Conservation (phyloP, 176 grass and related monocot species). For the Triticum timopheevii region DNA sequence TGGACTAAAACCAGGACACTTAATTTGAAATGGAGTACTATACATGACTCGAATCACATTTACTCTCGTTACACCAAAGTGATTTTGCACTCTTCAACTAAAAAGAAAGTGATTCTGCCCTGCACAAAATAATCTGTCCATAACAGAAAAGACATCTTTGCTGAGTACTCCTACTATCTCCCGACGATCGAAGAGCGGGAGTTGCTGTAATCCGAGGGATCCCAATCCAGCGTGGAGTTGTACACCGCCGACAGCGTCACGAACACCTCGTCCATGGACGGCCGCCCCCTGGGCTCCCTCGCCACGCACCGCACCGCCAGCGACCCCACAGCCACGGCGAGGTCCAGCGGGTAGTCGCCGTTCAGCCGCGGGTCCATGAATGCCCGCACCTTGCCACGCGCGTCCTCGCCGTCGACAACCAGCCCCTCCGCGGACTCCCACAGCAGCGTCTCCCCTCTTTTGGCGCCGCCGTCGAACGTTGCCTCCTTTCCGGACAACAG, state of each 20-base stretch:
- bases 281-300: constrained; percentile 43
- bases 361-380: constrained; percentile 60
- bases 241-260: constrained; percentile 55
- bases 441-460: constrained; percentile 33
- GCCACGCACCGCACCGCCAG: constrained; percentile 70
- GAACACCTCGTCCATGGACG: constrained; percentile 50
- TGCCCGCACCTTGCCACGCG: constrained; percentile 38
- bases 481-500: constrained; percentile 80
- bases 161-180: constrained; percentile 19
- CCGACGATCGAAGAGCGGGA: constrained; percentile 47
- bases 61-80: no score
- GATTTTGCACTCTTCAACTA: no score
- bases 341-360: constrained; percentile 63
- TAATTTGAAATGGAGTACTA: no score
- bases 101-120: no score
- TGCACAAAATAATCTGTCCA: not conserved
- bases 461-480: constrained; percentile 14
- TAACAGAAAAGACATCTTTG: not conserved
- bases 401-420: constrained; percentile 43
- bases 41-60: no score
- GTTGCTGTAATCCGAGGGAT: constrained; percentile 46
- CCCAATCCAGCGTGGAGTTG: constrained; percentile 64
- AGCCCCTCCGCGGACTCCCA: constrained; percentile 45
- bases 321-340: constrained; percentile 57
- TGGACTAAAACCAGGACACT: no score